These are phyloP conservation scores for Xylaria sp. DNA, from an alignment of 2,329 filamentous ascomycete genomes.

Conservation along the genomic window DNA sequence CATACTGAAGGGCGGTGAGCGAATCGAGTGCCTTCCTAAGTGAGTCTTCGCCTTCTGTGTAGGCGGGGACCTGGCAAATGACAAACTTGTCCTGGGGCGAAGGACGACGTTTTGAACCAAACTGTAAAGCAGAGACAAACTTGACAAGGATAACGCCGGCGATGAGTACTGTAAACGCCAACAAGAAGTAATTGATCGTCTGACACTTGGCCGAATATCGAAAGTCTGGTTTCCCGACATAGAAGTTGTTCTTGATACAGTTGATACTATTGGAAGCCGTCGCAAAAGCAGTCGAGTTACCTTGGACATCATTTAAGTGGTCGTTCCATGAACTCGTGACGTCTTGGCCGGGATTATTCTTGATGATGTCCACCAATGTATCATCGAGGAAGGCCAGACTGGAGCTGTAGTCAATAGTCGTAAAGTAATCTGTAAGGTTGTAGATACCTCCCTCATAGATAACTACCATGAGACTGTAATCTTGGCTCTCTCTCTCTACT, in stretches of 20 bases:
- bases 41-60: constrained; percentile 97
- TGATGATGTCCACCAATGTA: constrained; percentile 73
- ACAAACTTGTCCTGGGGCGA: constrained; percentile 97
- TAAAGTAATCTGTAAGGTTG: constrained; percentile 91
- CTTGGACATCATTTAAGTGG: constrained; percentile 58
- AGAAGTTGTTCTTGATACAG: constrained; percentile 87
- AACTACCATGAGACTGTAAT: constrained; percentile 79
- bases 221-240: constrained; percentile 86
- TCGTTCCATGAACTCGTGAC: constrained; percentile 73
- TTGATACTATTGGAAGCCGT: constrained; percentile 73
- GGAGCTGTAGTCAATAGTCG: constrained; percentile 72
- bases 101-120: constrained; percentile 90
- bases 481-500: constrained; percentile 72
- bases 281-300: constrained; percentile 62
- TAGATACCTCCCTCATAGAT: constrained; percentile 81
- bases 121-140: constrained; percentile 91
- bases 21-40: constrained; percentile 93
- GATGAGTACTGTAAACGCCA: constrained; percentile 87
- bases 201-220: constrained; percentile 78
- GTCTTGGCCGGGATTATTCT: constrained; percentile 81
- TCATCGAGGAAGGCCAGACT: constrained; percentile 74
- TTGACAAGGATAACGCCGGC: constrained; percentile 84
- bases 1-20: constrained; percentile 91
- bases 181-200: constrained; percentile 89
- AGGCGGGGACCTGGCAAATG: constrained; percentile 97